phyloP scores from a whole-genome alignment of 2,329 filamentous ascomycete species.

The Ramularia endophylla region DNA sequence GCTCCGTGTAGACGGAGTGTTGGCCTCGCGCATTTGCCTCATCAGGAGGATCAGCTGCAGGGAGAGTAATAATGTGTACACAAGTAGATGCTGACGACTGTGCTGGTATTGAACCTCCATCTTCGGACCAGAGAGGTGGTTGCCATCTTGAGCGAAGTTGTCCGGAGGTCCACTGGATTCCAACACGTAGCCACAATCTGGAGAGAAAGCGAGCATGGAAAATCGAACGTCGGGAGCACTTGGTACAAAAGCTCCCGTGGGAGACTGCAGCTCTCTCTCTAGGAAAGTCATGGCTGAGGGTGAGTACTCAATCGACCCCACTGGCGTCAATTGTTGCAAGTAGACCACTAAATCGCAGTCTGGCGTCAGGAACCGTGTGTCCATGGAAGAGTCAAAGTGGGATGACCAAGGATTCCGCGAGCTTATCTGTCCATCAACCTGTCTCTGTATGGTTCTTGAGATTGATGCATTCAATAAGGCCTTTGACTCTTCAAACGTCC shows the following conservation, averaged over 20 bases:
- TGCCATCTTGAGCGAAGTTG: constrained; percentile 44
- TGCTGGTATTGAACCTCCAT: constrained; percentile 45
- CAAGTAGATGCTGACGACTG: constrained; percentile 48
- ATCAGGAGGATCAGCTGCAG: constrained; percentile 53
- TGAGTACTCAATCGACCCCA: constrained; percentile 21
- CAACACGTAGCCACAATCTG: constrained; percentile 61
- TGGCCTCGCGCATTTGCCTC: constrained; percentile 58
- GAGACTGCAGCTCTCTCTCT: constrained; percentile 55
- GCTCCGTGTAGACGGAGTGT: constrained; percentile 58
- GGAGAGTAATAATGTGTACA: constrained; percentile 45
- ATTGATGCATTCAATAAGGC: constrained; percentile 68
- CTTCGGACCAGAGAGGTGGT: constrained; percentile 53
- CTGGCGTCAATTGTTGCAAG: constrained; percentile 55
- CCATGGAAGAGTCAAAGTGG: constrained; percentile 53
- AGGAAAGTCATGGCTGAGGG: constrained; percentile 42
- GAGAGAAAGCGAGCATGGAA: constrained; percentile 57
- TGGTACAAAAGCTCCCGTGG: constrained; percentile 51
- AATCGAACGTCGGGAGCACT: constrained; percentile 49
- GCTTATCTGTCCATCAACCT: constrained; percentile 53
- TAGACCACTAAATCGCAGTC: constrained; percentile 89
- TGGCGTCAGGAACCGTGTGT: constrained; percentile 56
- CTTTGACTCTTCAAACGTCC: constrained; percentile 42
- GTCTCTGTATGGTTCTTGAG: constrained; percentile 58
- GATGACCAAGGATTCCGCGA: constrained; percentile 68
- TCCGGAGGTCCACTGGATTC: constrained; percentile 56